Evolutionary conservation across 192 early-diverging fungal species (phyloP), one percentile per base, ranked within the genome.

Genomic region (Backusella liffmaniae): DNA sequence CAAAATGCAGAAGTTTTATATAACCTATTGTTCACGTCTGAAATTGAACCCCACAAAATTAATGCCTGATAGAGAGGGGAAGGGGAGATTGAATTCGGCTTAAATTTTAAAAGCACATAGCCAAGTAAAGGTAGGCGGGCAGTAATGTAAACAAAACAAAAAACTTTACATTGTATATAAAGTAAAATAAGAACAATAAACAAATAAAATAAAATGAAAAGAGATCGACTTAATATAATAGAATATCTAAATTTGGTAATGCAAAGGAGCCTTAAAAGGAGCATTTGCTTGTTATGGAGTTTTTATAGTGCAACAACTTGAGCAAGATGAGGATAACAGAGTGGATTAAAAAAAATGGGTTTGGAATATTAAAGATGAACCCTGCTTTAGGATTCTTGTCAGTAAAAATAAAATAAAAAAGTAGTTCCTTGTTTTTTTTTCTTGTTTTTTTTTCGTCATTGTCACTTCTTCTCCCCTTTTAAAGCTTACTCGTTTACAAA

Each of bases 211-310:
- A 59, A 59, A 59, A 59, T 23, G 21, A 59, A 59, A 59, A 59
- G 21, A 59, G 53, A 59, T 59, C 53, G n/a, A 59, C 53, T 59
- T 59, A 59, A 59, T 59, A 59, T 59, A 59, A 59, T 59, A 23
- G 23, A 59, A 59, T 59, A 59, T 59, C 53, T 59, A 59, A 59
- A 59, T 59, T 59, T 59, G 53, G 53, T 9, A 59, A 59, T 12
- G n/a, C 23, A 59, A 59, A 59, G 53, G 53, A 59, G 53, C 21
- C 12, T 12, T 18, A 59, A 59, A 56, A 21, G 53, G 53, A 59
- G 53, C 23, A 12, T 59, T 59, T 59, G n/a, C 53, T 59, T 23
- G 23, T 59, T 26, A 59, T 59, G 53, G 53, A 59, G 53, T 12
- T 59, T 59, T 59, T 49, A 59, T 26, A 59, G 21, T 26, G 2